Percentiles rank a stretch among this genome's conserved stretches.
Evolutionary conservation across 176 grass and related monocot species (phyloP).

Genomic region (Bothriochloa decipiens): DNA sequence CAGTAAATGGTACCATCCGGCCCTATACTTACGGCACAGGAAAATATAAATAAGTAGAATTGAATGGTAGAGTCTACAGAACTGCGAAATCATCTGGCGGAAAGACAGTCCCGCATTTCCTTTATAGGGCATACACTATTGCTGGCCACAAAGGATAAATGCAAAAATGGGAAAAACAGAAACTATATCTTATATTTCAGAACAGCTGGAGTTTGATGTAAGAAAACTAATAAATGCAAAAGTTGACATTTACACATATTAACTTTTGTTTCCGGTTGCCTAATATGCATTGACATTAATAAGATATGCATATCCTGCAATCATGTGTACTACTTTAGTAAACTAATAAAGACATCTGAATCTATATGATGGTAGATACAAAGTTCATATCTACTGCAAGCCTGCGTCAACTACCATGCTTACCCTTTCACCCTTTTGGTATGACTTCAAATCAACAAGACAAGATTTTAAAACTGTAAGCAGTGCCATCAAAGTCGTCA

Average conservation of each 20-base stretch:
- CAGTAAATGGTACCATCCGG: background rate
- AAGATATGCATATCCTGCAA: background rate
- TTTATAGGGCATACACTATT: background rate
- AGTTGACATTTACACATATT: background rate
- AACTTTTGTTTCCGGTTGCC: background rate
- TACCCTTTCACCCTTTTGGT: background rate
- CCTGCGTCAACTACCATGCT: background rate
- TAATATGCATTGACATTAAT: background rate
- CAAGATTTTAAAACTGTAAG: background rate
- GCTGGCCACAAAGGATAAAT: background rate
- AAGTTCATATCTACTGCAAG: background rate
- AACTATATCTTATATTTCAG: background rate
- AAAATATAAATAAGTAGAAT: background rate
- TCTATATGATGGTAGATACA: background rate
- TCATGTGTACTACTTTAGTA: background rate
- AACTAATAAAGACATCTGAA: background rate
- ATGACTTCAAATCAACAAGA: background rate
- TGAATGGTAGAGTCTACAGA: background rate
- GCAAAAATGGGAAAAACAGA: background rate
- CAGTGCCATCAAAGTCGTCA: background rate
- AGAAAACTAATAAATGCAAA: constrained; percentile 1
- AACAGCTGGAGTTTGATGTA: background rate
- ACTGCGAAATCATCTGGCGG: background rate
- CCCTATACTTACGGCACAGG: background rate
- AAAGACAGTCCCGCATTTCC: background rate